Evolutionary conservation across 2,329 filamentous ascomycete genomes (phyloP), one percentile per base, ranked within the genome.

Genomic region (Herpotrichia juniperi): DNA sequence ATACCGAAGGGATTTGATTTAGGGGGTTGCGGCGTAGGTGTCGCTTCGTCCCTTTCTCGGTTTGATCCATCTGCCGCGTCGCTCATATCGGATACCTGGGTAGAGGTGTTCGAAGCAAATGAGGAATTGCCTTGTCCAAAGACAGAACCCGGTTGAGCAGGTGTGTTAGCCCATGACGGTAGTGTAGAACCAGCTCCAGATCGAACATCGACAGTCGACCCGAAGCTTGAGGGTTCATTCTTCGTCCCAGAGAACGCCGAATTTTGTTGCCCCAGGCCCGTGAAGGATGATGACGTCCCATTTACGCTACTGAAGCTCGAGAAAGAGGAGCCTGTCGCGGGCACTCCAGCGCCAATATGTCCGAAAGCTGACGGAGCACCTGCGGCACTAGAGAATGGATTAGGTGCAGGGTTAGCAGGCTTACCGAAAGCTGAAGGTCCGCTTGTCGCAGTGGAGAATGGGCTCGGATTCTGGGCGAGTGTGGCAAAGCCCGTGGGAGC

Each of bases 121-220:
- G 68, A 70, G 1, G 63, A 61, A 17, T 58, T 63, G 34, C 58
- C 62, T 28, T 62, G 58, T 43, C 66, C 69, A 48, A 73, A 72
- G 2, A 61, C 30, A 0, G 66, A 68, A 16, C 61, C 53, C 42
- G 64, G 61, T 47, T 70, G 62, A 1, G 65, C 62, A 8, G 71
- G 64, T 16, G 70, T 71, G 25, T 63, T 70, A 8, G 58, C 60
- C 60, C 63, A 73, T 2, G 68, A 73, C 19, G 66, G 64, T 6
- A 72, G 50, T 2, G 68, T 70, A 7, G 69, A 72, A 32, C 64
- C 64, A 45, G 61, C 57, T 42, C 61, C 65, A 17, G 73, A 74
- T 44, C 63, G 64, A 37, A 76, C 53, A n/a, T 68, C 73, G 17
- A 74, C 64, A 3, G 76, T 78, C 4, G 76, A 79, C 4, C 73